Conservation (phyloP, 179 eudicot genomes). For the Corrigiola litoralis region DNA sequence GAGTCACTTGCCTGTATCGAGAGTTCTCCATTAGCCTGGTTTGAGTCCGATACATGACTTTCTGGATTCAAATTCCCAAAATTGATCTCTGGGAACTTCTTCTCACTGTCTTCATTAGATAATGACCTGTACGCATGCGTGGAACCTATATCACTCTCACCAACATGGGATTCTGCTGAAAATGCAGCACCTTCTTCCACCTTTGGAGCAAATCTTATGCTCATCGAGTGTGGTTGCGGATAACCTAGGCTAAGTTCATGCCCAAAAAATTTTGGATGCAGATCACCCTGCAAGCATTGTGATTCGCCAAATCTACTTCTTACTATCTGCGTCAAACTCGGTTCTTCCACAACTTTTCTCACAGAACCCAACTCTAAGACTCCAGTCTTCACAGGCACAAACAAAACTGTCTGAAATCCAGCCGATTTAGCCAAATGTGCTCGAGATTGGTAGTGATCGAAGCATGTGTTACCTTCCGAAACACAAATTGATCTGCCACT, state of each 20-base stretch:
- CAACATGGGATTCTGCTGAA: conserved; percentile 37
- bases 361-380: conserved; percentile 80
- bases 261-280: conserved; percentile 64
- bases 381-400: conserved; percentile 67
- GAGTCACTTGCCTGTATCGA: conserved; percentile 37
- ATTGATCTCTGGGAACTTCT: conserved; percentile 35
- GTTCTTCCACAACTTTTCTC: conserved; percentile 56
- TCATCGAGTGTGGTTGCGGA: conserved; percentile 45
- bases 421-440: conserved; percentile 54
- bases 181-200: conserved; percentile 55
- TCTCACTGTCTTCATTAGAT: conserved; percentile 49
- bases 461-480: conserved; percentile 50
- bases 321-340: conserved; percentile 37
- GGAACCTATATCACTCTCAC: conserved; percentile 24
- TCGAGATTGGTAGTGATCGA: conserved; percentile 63
- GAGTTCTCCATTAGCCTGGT: conserved; percentile 34
- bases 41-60: conserved; percentile 21
- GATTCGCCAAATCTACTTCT: conserved; percentile 43
- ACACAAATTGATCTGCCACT: conserved; percentile 68
- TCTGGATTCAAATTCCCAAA: conserved; percentile 25
- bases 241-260: conserved; percentile 70
- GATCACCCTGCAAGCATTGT: conserved; percentile 37
- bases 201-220: conserved; percentile 65
- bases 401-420: conserved; percentile 53
- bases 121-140: conserved; percentile 50